These are phyloP conservation scores for Jaenimonas drosophilae DNA, from an alignment of 208 protist genomes.

Conservation along the genomic window DNA sequence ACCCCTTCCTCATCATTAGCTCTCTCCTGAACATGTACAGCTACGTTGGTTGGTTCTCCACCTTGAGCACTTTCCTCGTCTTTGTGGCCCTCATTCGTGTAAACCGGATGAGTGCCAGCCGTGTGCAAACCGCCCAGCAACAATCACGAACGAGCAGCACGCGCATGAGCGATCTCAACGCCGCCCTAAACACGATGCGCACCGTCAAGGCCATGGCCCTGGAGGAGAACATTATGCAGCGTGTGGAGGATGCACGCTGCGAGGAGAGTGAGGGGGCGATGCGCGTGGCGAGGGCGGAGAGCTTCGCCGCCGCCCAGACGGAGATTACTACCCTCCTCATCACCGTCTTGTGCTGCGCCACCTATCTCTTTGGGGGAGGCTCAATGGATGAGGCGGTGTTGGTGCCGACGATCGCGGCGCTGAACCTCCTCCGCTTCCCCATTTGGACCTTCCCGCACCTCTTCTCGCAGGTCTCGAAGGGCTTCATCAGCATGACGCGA, in stretches of 20 bases:
- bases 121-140: conserved; percentile 44
- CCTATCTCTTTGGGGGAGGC: conserved; percentile 41
- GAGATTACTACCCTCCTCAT: conserved; percentile 54
- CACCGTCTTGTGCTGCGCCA: conserved; percentile 45
- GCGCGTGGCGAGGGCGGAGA: conserved; percentile 23
- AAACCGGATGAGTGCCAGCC: conserved; percentile 27
- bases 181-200: conserved; percentile 52
- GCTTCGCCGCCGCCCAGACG: conserved; percentile 31
- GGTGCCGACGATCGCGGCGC: conserved; percentile 57
- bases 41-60: conserved; percentile 52
- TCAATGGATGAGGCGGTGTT: conserved; percentile 50
- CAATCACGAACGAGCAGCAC: conserved; percentile 28
- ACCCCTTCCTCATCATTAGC: conserved; percentile 44
- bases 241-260: conserved; percentile 23
- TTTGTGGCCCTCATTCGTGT: conserved; percentile 44
- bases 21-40: conserved; percentile 55
- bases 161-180: conserved; percentile 46
- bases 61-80: conserved; percentile 32
- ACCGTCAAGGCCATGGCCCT: conserved; percentile 66
- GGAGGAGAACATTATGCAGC: conserved; percentile 26
- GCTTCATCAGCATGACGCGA: conserved; percentile 42
- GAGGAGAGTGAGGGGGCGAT: conserved; percentile 35
- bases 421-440: conserved; percentile 63
- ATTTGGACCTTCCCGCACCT: conserved; percentile 53
- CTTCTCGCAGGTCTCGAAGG: conserved; percentile 40